Percentiles rank a stretch among this genome's conserved stretches.
Evolutionary conservation across 2,329 filamentous ascomycete genomes (phyloP).

Genomic region (Ilyonectria destructans): DNA sequence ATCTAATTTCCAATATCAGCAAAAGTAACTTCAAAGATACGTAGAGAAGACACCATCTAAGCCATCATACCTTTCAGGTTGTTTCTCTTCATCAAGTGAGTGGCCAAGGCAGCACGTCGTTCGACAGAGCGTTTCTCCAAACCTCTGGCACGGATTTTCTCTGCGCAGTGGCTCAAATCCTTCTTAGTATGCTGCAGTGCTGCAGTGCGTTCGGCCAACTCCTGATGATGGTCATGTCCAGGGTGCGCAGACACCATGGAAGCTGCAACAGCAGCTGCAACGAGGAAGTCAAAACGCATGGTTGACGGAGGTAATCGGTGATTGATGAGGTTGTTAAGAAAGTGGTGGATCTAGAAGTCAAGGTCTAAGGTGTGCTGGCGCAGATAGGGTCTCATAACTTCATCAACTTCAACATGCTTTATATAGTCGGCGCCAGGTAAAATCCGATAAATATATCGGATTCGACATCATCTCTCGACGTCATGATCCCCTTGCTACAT

Average conservation of each 20-base stretch:
- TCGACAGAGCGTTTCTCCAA: constrained; percentile 19
- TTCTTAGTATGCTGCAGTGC: constrained; percentile 16
- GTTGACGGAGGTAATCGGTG: background rate
- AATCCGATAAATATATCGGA: background rate
- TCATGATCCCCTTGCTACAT: background rate
- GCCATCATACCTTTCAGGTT: constrained; percentile 17
- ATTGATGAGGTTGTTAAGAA: background rate
- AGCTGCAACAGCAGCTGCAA: constrained; percentile 14
- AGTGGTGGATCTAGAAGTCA: background rate
- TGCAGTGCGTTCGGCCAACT: constrained; percentile 7
- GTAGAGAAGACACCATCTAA: background rate
- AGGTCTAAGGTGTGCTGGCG: background rate
- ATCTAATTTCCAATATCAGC: background rate
- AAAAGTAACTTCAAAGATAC: background rate
- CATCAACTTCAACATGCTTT: no score
- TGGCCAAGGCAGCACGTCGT: constrained; percentile 19
- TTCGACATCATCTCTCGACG: no score
- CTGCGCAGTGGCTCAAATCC: constrained; percentile 21
- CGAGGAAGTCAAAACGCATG: constrained; percentile 15
- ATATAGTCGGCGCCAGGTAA: background rate
- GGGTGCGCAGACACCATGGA: constrained; percentile 15
- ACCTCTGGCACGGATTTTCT: constrained; percentile 19
- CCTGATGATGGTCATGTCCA: constrained; percentile 19
- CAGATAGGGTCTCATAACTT: no score
- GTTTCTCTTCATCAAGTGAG: constrained; percentile 15